Percentiles rank a stretch among this genome's conserved stretches.
These are phyloP conservation scores for Calonectria pteridis DNA, from an alignment of 2,329 filamentous ascomycete species.

Conservation along the genomic window DNA sequence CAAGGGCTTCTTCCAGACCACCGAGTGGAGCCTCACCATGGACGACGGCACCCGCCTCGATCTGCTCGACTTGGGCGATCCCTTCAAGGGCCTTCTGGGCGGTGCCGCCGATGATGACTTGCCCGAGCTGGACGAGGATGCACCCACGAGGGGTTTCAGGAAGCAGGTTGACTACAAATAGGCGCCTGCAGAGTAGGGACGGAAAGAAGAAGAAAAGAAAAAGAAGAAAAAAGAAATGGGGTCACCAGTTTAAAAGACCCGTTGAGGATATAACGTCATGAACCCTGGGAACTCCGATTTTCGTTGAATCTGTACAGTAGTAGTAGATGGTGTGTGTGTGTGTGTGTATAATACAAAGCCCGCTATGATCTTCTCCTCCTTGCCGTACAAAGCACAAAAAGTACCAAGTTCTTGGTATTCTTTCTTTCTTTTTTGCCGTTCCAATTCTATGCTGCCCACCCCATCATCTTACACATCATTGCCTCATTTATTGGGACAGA, in stretches of 20 bases:
- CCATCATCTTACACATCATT: constrained; percentile 42
- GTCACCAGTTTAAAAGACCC: neutral
- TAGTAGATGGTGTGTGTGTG: constrained; percentile 48
- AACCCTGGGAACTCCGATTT: constrained; percentile 42
- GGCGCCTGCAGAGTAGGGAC: neutral
- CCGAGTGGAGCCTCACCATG: constrained; percentile 87
- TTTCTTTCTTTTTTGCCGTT: constrained; percentile 1
- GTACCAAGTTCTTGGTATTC: constrained; percentile 19
- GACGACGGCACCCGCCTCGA: constrained; percentile 73
- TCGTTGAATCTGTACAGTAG: constrained; percentile 48
- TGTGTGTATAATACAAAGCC: constrained; percentile 57
- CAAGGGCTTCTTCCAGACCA: constrained; percentile 82
- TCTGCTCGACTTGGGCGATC: constrained; percentile 79
- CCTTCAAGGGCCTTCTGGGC: constrained; percentile 69
- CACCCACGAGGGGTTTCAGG: constrained; percentile 63
- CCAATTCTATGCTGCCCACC: constrained; percentile 49
- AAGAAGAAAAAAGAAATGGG: constrained; percentile 13
- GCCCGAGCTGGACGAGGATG: constrained; percentile 50
- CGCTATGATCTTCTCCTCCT: constrained; percentile 45
- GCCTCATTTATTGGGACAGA: constrained; percentile 31
- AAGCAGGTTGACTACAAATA: constrained; percentile 57
- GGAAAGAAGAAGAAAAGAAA: neutral
- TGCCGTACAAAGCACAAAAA: constrained; percentile 34
- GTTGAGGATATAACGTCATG: constrained; percentile 32
- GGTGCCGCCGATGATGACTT: constrained; percentile 55